These are phyloP conservation scores for Leccinum incarnatum DNA, from an alignment of 768 basidiomycete genomes.

Conservation along the genomic window DNA sequence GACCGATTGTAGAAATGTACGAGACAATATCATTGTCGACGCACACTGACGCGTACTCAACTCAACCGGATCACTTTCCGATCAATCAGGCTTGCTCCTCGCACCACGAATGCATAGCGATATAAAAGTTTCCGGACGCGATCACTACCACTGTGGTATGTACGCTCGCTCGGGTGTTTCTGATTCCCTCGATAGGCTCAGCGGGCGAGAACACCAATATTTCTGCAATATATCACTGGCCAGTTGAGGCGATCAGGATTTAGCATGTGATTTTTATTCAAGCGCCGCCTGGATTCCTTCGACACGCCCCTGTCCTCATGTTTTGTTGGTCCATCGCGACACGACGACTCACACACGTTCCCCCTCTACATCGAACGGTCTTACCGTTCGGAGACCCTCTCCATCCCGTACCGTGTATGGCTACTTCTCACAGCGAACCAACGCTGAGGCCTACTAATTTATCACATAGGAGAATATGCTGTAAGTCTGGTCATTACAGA, in stretches of 20 bases:
- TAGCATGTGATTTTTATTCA: not conserved
- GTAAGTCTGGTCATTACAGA: not conserved
- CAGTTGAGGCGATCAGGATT: not conserved
- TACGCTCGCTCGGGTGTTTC: not conserved
- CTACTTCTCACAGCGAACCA: not conserved
- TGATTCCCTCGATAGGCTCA: too few relatives aligned
- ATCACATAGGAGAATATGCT: not conserved
- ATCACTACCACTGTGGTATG: not conserved
- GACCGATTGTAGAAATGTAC: not conserved
- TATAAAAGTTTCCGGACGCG: not conserved
- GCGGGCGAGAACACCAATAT: too few relatives aligned
- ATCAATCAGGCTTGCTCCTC: not conserved
- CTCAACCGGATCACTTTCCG: not conserved
- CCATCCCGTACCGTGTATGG: not conserved
- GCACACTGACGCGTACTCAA: not conserved
- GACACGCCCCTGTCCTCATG: not conserved
- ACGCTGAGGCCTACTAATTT: not conserved
- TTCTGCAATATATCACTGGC: not conserved
- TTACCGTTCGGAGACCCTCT: too few relatives aligned
- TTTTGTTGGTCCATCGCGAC: not conserved
- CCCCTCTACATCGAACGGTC: not conserved
- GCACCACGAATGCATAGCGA: too few relatives aligned
- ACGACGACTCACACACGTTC: too few relatives aligned
- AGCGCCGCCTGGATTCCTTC: not conserved
- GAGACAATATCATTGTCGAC: not conserved